Evolutionary conservation across 257 asterid species (phyloP).

Genomic region (Nicotiana knightiana): DNA sequence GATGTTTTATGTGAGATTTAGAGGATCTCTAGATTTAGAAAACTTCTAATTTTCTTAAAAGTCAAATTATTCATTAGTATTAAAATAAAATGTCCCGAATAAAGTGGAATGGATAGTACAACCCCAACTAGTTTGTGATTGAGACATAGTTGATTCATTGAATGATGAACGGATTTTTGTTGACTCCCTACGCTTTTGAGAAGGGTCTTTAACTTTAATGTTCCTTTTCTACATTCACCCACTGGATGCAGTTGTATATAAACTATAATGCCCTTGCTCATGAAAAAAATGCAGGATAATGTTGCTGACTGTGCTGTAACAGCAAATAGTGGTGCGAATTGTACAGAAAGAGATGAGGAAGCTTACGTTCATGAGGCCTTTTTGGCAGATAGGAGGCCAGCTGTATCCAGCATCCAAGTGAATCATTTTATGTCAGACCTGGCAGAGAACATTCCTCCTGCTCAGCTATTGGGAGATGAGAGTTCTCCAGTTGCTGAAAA

Average conservation of each 20-base stretch:
- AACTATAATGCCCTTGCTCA: background rate
- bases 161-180: background rate
- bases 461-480: constrained; percentile 24
- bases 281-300: constrained; percentile 43
- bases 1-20: no score
- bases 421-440: constrained; percentile 10
- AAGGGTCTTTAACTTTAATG: background rate
- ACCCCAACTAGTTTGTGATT: background rate
- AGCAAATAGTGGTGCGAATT: constrained; percentile 40
- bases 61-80: no score
- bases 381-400: constrained; percentile 91
- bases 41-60: no score
- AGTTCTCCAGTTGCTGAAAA: constrained; percentile 36
- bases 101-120: background rate
- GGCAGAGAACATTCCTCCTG: constrained; percentile 16
- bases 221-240: background rate
- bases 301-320: constrained; percentile 45
- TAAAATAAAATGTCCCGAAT: background rate
- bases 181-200: background rate
- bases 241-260: background rate
- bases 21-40: no score
- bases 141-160: background rate
- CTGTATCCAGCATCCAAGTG: constrained; percentile 28
- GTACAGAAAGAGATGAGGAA: constrained; percentile 62
- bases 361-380: constrained; percentile 98